Conservation (phyloP, 441 rosid species). For the Syzygium syzygioides region DNA sequence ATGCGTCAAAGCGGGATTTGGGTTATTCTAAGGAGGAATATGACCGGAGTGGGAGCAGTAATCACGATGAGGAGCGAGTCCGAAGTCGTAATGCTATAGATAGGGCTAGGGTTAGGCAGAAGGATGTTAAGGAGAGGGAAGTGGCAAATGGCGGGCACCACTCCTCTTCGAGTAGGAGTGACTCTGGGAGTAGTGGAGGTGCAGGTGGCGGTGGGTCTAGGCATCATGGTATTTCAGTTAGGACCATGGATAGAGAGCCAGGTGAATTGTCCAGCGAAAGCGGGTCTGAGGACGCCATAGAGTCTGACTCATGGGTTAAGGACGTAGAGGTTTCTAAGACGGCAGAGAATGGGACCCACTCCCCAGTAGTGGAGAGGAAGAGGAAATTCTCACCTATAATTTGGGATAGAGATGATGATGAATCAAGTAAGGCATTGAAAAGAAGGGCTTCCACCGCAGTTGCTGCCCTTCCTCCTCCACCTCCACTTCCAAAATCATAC, state of each 20-base stretch:
- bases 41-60: slow-evolving; percentile 34
- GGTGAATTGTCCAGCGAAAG: slow-evolving; percentile 99
- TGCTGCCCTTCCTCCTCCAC: slow-evolving; percentile 51
- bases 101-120: slow-evolving; percentile 49
- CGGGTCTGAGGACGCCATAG: slow-evolving; percentile 80
- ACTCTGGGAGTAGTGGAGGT: slow-evolving; percentile 39
- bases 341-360: slow-evolving; percentile 39
- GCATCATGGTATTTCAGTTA: slow-evolving; percentile 29
- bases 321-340: slow-evolving; percentile 27
- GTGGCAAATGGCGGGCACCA: slow-evolving; percentile 41
- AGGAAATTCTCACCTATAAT: slow-evolving; percentile 95
- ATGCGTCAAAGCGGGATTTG: slow-evolving; percentile 41
- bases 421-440: slow-evolving; percentile 26
- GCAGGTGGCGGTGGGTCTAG: slow-evolving; percentile 26
- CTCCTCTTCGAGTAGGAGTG: slow-evolving; percentile 52
- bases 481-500: slow-evolving; percentile 44
- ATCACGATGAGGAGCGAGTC: slow-evolving; percentile 27
- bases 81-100: slow-evolving; percentile 30
- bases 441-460: slow-evolving; percentile 28
- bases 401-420: slow-evolving; percentile 87
- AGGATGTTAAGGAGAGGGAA: slow-evolving; percentile 61
- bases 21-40: slow-evolving; percentile 39
- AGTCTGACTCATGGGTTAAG: slow-evolving; percentile 37
- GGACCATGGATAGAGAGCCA: slow-evolving; percentile 79
- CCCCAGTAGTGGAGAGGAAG: slow-evolving; percentile 52